Base-by-base conservation (phyloP, 2,329 filamentous ascomycete genomes). In the Aspergillus fructus region DNA sequence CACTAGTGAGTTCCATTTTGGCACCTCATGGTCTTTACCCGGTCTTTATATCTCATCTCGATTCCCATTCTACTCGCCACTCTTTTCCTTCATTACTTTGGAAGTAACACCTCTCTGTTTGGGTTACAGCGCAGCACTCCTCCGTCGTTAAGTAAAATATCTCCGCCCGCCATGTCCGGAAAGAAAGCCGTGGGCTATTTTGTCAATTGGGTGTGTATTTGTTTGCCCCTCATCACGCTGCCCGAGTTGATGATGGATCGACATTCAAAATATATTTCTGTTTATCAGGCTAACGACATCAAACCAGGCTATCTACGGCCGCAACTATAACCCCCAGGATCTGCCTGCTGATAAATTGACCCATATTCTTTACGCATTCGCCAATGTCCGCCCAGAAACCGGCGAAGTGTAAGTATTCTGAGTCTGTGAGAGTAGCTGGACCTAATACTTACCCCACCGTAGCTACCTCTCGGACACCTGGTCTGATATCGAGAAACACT, bases 281-380 rank as follows among this genome's bases (percentile, higher is more conserved):
- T 37, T 37, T 40, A 59, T 11, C 37, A 4, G 15, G 39, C 21
- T 45, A 59, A 46, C 23, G 9, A n/a, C 37, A n/a, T 39, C 34
- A 8, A 37, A 5, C 23, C 40, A 79, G 90, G 90, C 89, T 63
- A 93, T 96, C 66, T 96, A 96, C 74, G 90, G 81, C 42, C 86
- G 92, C 58, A 89, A 93, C 68, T 89, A 94, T 71, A 83, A 86
- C 13, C 91, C 92, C 0, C 89, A 94, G 69, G 86, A 94, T 69
- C 82, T 96, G 2, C 90, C 90, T 0, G 87, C 83, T 3, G 84
- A 92, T 53, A 89, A 91, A 60, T 83, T 96, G 34, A 96, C 92
- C 0, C 93, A 97, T 70, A 76, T 96, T 7, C 84, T 96, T 15
- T 96, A 96, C 66, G 83, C 92, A 9, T 97, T 97, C 76, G 92